These are phyloP conservation scores for Vitis labrusca DNA, from an alignment of 164 flowering plant genomes.

Conservation along the genomic window DNA sequence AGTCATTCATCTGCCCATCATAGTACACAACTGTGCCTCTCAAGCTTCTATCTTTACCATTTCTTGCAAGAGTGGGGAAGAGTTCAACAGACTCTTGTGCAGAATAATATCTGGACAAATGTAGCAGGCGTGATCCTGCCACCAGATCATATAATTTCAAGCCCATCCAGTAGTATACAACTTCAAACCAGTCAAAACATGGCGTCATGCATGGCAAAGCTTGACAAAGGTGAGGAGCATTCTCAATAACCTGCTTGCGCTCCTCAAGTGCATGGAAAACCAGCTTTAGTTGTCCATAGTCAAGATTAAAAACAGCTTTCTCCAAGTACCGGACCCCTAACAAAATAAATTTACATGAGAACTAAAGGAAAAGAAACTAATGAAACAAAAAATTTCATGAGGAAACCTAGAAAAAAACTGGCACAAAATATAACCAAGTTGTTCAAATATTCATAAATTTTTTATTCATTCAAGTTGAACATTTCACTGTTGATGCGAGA, in stretches of 20 bases:
- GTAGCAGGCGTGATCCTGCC: conserved; percentile 76
- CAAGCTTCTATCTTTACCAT: conserved; percentile 61
- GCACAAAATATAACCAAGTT: too few relatives aligned
- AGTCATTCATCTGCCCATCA: conserved; percentile 99
- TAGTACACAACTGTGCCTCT: conserved; percentile 96
- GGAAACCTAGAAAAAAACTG: too few relatives aligned
- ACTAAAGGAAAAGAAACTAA: background rate
- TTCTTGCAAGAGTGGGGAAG: conserved; percentile 92
- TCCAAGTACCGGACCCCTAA: conserved; percentile 97
- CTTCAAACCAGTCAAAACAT: conserved; percentile 96
- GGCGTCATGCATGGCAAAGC: conserved; percentile 99
- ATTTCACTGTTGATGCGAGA: too few relatives aligned
- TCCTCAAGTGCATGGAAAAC: conserved; percentile 99
- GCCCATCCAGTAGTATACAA: conserved; percentile 87
- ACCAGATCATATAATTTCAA: conserved; percentile 94
- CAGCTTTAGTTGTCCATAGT: conserved; percentile 93
- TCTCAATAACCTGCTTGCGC: conserved; percentile 92
- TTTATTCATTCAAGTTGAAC: too few relatives aligned
- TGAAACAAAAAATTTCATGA: background rate
- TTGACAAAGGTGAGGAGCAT: conserved; percentile 96
- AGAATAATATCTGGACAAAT: conserved; percentile 93
- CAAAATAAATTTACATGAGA: background rate
- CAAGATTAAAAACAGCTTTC: conserved; percentile 94
- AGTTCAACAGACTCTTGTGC: conserved; percentile 84
- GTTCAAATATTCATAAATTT: too few relatives aligned